Base-by-base conservation (phyloP, 1,284 basidiomycete genomes). In the Moesziomyces sp. region DNA sequence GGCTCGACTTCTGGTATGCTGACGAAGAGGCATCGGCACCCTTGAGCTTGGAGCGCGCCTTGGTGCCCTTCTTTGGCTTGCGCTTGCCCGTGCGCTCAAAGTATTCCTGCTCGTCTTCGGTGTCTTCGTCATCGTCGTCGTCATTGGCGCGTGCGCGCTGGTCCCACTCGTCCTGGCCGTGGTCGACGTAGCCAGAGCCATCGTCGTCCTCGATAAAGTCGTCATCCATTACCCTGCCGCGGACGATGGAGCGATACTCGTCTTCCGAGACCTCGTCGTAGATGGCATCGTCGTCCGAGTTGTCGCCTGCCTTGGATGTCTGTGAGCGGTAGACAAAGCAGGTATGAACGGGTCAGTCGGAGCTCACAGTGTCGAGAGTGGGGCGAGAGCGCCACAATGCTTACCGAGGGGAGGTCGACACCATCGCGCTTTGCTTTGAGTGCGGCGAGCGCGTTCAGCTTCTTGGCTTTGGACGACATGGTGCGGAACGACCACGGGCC, bases 131-230 rank as follows among this genome's bases (percentile, higher is more conserved):
- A 44, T 88, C 88, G 23, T 88, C 88, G 23, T 87, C 88, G 51
- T 65, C 58, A 10, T 57, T 52, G 14, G 43, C 52, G 13, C 53
- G 48, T 11, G 48, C 58, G 19, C 54, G 67, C 24, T 79, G 63
- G 50, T 86, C 86, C 91, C 93, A 97, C 79, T 96, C 94, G 74
- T 98, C 95, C 88, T 93, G 90, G 5, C 97, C 97, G 79, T 97
- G 93, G 85, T 99, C 97, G 80, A 92, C 91, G 83, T 99, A 99
- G 13, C 93, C 97, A 21, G 88, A 89, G 0, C 92, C 89, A 54
- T 95, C 94, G 86, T 99, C 97, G 80, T 99, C 95, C 48, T 92
- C 84, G 64, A 82, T 93, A 74, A 99, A 99, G 85, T 99, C 96
- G 79, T 97, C 94, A 76, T 88, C 87, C 74, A 92, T 91, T n/a